Percentiles rank a stretch among this genome's conserved stretches.
Conservation (phyloP, 768 basidiomycete species). For the Psilocybe sp. region DNA sequence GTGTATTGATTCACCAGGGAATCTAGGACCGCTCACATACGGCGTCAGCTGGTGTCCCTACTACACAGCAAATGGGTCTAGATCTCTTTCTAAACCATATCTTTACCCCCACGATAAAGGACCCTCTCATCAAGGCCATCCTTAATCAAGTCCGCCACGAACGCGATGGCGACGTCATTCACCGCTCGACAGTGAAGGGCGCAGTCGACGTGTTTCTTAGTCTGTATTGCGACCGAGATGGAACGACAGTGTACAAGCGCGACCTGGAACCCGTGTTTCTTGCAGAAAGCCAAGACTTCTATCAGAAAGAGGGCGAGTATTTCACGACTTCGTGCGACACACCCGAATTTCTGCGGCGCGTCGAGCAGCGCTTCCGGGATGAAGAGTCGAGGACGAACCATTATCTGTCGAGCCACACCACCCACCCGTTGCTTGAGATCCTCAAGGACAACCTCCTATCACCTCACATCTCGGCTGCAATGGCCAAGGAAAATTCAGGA, state of each 20-base stretch:
- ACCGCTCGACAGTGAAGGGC: conserved; percentile 86
- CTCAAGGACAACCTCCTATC: conserved; percentile 77
- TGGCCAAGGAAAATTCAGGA: conserved; percentile 81
- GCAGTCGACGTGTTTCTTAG: conserved; percentile 83
- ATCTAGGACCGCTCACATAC: conserved; percentile 88
- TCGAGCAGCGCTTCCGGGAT: conserved; percentile 74
- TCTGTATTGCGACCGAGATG: conserved; percentile 50
- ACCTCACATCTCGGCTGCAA: conserved; percentile 70
- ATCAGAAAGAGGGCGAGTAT: conserved; percentile 67
- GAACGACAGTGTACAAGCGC: conserved; percentile 69
- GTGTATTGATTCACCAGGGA: not conserved
- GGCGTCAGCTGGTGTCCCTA: conserved; percentile 67
- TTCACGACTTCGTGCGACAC: conserved; percentile 76
- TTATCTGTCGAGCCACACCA: conserved; percentile 79
- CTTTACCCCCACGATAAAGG: conserved; percentile 76
- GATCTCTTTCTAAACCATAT: conserved; percentile 82
- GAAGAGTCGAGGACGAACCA: conserved; percentile 85
- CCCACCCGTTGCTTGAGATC: conserved; percentile 64
- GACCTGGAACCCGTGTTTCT: conserved; percentile 85
- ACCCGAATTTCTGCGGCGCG: conserved; percentile 79
- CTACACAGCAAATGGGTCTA: conserved; percentile 79
- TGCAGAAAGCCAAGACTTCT: conserved; percentile 75
- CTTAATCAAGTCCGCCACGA: conserved; percentile 87
- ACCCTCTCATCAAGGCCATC: conserved; percentile 78
- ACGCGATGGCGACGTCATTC: conserved; percentile 87